Base-by-base conservation (phyloP, 352 stramenopile species). In the Globisporangium abappressorium region DNA sequence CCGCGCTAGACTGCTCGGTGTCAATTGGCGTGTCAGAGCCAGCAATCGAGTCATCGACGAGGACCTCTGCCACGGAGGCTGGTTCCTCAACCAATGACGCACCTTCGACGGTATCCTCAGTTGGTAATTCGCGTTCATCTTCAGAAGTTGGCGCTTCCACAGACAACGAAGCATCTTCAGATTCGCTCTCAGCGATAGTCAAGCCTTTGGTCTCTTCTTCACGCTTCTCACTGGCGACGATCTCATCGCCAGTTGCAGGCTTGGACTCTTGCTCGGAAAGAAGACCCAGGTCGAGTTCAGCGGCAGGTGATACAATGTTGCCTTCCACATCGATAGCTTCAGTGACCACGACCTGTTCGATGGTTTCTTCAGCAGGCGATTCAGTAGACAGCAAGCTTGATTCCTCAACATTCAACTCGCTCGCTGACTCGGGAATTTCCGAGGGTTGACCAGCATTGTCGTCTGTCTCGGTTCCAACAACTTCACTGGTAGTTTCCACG, bases 311-410 rank as follows among this genome's bases (percentile, higher is more conserved):
- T 12, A 11, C 56, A 26, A 62, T 62, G n/a, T 62, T 62, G 30
- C 56, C 33, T 49, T 49, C 33, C 56, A 62, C 33, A 28, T 49
- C 56, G 36, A 62, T 49, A 26, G 33, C 33, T 46, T 62, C 56
- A 36, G 56, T 49, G 56, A 62, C 49, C 56, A 49, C 33, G 18
- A 33, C 18, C 9, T 51, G 30, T 9, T 49, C 18, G 33, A 38
- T 9, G 20, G 24, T 14, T 61, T 61, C 55, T 46, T 61, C 55
- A 41, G 20, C 9, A 24, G 6, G 28, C 20, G 38, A 20, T 58
- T 58, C 53, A 15, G 24, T 28, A 33, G 9, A 22, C 12, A 34
- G 28, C 20, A 15, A 14, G n/a, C 12, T 38, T 15, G 15, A 22
- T 15, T 47, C 33, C 12, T 51, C 43, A 7, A 33, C 33, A 26